These are phyloP conservation scores for Micromonas pusilla DNA, from an alignment of 139 green algal genomes.

Conservation along the genomic window DNA sequence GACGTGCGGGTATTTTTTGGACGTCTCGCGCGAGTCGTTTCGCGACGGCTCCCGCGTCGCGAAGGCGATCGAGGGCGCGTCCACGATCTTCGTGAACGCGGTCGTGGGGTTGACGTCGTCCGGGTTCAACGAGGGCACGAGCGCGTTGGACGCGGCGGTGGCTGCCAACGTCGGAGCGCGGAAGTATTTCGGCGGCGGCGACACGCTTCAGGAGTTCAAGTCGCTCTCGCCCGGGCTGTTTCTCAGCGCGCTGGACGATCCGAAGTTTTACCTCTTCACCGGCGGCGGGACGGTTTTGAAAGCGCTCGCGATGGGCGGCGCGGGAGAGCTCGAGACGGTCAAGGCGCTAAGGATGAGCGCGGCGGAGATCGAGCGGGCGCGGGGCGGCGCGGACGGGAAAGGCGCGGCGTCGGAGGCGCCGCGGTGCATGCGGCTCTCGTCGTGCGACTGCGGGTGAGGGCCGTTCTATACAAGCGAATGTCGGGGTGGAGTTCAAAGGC, in stretches of 20 bases:
- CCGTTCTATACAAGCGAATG: no score
- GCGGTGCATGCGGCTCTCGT: no score
- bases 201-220: conserved; percentile 44
- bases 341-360: no score
- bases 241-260: conserved; percentile 24
- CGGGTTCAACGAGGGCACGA: conserved; percentile 37
- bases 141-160: conserved; percentile 32
- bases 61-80: conserved; percentile 17
- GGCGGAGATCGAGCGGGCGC: no score
- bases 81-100: conserved; percentile 44
- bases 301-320: conserved; percentile 29
- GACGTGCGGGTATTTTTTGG: conserved; percentile 32
- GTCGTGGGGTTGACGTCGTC: conserved; percentile 40
- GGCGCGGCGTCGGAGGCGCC: no score
- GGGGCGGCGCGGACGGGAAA: no score
- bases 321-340: background rate
- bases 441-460: no score
- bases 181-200: conserved; percentile 39
- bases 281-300: conserved; percentile 42
- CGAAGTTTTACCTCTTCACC: conserved; percentile 35
- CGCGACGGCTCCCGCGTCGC: background rate
- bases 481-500: no score
- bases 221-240: conserved; percentile 30
- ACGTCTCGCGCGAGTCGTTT: conserved; percentile 33
- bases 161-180: conserved; percentile 23